Percentiles rank a stretch among this genome's conserved stretches.
phyloP scores from a whole-genome alignment of 83 land plant species.

The Isoetes engelmannii region DNA sequence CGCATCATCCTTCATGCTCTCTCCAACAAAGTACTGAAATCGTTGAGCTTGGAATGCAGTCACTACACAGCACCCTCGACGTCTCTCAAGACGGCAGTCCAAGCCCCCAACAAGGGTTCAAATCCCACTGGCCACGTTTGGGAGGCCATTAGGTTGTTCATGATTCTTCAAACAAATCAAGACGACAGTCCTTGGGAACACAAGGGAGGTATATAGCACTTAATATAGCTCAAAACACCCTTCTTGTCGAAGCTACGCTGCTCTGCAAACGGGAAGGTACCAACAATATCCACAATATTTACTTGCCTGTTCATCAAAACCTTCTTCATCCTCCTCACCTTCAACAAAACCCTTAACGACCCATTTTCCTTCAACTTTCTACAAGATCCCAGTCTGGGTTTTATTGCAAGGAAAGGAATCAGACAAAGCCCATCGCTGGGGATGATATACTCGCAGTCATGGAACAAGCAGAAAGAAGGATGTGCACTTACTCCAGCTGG shows the following conservation, averaged over 20 bases:
- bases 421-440: constrained; percentile 79
- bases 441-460: constrained; percentile 11
- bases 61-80: constrained; percentile 36
- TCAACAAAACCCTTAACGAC: constrained; percentile 82
- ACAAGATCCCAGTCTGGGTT: constrained; percentile 54
- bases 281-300: constrained; percentile 93
- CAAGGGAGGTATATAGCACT: constrained; percentile 51
- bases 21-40: constrained; percentile 67
- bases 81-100: constrained; percentile 22
- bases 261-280: constrained; percentile 84
- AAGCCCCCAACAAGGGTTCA: too few relatives aligned
- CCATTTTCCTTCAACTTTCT: constrained; percentile 96
- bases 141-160: too few relatives aligned
- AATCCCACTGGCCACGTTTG: too few relatives aligned
- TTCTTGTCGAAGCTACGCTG: constrained; percentile 84
- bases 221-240: constrained; percentile 46
- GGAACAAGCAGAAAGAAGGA: too few relatives aligned
- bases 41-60: constrained; percentile 29
- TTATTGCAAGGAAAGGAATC: constrained; percentile 68
- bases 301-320: constrained; percentile 66
- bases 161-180: too few relatives aligned
- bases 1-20: constrained; percentile 87
- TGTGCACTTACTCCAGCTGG: too few relatives aligned
- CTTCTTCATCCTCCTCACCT: constrained; percentile 72
- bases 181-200: constrained; percentile 27